Evolutionary conservation across 495 filamentous ascomycete genomes (phyloP), one percentile per base, ranked within the genome.

Genomic region (Aspergillus nanangensis): DNA sequence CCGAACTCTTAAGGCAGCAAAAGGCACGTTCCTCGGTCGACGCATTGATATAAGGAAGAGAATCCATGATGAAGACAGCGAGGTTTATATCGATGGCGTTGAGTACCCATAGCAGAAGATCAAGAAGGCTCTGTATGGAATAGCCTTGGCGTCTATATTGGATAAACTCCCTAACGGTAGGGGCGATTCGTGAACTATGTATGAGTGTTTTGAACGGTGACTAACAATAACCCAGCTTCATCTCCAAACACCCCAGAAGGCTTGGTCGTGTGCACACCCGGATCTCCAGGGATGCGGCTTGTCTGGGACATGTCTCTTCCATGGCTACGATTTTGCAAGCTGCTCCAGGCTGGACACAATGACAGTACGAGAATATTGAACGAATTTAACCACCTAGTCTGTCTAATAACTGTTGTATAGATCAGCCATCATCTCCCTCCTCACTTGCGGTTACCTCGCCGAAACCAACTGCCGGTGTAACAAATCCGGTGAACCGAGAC

Each of bases 201-300:
- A n/a, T 24, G 5, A 9, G 35, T 32, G 15, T 32, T 11, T 8
- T 1, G 10, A 19, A 36, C n/a, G 19, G 35, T 9, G 24, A 24
- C 25, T 44, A 33, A 38, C 35, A 5, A 32, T 1, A 11, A 14
- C 18, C 5, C 31, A 51, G 48, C 21, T 24, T 27, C 41, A n/a
- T 51, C 48, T 18, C 48, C 48, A 21, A 15, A 40, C 9, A 51
- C 48, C 34, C 48, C 48, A 13, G 48, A 51, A 41, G 41, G 48
- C 4, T 23, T 45, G n/a, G 13, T 45, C 23, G 48, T 51, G 9
- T 45, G 41, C 25, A 51, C 48, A 2, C 48, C 48, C 2, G 24
- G 17, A 27, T 19, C 48, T 9, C 34, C 48, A 20, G 48, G 48
- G 11, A 41, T 45, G 48, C 35, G 41, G 11, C 41, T 51, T 23